Evolutionary conservation across 148 eudicot genomes (phyloP).

Genomic region (Diospyros kaki): DNA sequence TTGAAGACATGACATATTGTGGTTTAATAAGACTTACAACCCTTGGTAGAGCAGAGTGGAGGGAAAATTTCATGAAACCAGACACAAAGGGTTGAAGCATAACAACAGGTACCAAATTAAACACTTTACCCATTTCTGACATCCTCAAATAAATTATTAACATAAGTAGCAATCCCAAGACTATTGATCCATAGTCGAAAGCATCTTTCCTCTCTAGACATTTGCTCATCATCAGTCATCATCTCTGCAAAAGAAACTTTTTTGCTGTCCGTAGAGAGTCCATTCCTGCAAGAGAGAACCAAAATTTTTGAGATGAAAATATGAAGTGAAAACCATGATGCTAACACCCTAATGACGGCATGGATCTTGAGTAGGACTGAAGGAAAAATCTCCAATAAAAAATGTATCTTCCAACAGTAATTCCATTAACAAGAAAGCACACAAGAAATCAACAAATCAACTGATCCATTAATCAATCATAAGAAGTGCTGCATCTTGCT

Average conservation of each 20-base stretch:
- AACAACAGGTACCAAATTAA: background rate
- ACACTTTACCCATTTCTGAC: conserved; percentile 83
- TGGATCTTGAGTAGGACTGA: background rate
- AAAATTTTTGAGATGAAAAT: background rate
- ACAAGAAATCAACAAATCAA: background rate
- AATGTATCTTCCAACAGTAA: background rate
- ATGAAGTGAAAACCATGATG: background rate
- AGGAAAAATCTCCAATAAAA: background rate
- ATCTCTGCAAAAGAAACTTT: conserved; percentile 87
- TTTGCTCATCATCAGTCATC: conserved; percentile 92
- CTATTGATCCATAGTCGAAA: conserved; percentile 97
- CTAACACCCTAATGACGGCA: no score
- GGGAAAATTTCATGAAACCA: no score
- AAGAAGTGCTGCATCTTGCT: background rate
- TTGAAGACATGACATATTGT: background rate
- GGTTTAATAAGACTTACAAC: background rate
- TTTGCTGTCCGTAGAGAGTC: conserved; percentile 71
- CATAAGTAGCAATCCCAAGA: conserved; percentile 72
- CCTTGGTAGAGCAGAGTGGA: no score
- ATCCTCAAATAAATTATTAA: conserved; percentile 92
- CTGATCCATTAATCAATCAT: background rate
- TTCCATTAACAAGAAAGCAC: background rate
- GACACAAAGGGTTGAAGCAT: background rate
- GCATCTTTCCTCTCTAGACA: conserved; percentile 95
- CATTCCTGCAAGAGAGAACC: conserved; percentile 60